These are phyloP conservation scores for Chaetomiaceae sp. DNA, from an alignment of 2,329 filamentous ascomycete genomes.

Conservation along the genomic window DNA sequence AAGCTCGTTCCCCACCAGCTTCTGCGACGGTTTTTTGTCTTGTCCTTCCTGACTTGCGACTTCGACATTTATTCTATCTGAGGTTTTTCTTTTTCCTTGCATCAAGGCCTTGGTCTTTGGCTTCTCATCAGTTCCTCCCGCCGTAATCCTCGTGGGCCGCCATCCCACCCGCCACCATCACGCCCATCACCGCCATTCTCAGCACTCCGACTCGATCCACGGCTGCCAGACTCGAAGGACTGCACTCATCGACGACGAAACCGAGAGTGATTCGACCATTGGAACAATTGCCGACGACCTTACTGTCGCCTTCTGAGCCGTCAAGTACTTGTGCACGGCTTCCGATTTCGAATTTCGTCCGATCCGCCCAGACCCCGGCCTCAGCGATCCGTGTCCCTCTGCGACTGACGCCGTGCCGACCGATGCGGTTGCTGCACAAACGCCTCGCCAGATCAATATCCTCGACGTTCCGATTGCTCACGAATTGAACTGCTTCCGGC, in stretches of 20 bases:
- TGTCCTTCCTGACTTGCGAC: not conserved
- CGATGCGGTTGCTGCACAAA: constrained; percentile 4
- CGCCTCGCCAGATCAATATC: not conserved
- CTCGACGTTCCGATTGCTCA: not conserved
- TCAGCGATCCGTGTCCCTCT: not conserved
- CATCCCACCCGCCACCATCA: not conserved
- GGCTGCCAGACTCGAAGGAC: not conserved
- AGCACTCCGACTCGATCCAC: not conserved
- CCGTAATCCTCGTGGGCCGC: not conserved
- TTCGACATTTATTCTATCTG: not conserved
- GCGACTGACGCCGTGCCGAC: not conserved
- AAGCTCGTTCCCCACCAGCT: not conserved
- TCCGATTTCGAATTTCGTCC: too few relatives aligned
- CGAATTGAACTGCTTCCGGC: not conserved
- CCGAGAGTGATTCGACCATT: not conserved
- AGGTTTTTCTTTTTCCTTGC: not conserved
- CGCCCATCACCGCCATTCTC: not conserved
- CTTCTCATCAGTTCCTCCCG: not conserved
- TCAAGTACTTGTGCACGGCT: too few relatives aligned
- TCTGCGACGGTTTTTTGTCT: not conserved
- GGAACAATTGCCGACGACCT: not conserved
- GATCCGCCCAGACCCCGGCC: too few relatives aligned
- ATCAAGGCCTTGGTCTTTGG: not conserved
- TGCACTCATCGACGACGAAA: too few relatives aligned
- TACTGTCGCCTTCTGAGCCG: too few relatives aligned